Percentiles rank a stretch among this genome's conserved stretches.
These are phyloP conservation scores for Dissophora globulifera DNA, from an alignment of 192 early-diverging fungal genomes.

Conservation along the genomic window DNA sequence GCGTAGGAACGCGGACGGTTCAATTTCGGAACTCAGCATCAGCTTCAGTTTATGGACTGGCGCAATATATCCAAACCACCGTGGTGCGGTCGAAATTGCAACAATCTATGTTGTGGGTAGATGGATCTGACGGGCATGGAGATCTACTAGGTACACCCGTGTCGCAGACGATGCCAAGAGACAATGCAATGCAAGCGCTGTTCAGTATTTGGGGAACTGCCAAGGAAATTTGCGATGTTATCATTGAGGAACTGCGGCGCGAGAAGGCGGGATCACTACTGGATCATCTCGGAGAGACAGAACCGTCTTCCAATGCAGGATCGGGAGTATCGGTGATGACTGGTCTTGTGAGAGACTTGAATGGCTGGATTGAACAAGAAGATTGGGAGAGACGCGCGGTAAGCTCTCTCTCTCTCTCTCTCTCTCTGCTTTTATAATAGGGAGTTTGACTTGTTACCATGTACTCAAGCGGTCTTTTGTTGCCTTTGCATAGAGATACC, in stretches of 20 bases:
- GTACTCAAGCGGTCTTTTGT: no score
- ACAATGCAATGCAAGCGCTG: background rate
- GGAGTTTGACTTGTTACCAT: background rate
- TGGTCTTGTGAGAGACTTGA: constrained; percentile 36
- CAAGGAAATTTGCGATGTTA: constrained; percentile 18
- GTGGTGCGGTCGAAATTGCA: constrained; percentile 24
- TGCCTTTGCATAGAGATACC: constrained; percentile 11
- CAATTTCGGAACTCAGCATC: constrained; percentile 30
- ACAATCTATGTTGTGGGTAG: background rate
- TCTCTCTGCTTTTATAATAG: background rate
- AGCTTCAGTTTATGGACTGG: constrained; percentile 15
- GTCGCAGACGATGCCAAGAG: background rate
- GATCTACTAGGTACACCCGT: constrained; percentile 3
- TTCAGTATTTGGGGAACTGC: constrained; percentile 24
- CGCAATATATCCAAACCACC: constrained; percentile 27
- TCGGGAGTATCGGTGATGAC: constrained; percentile 3
- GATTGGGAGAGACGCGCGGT: constrained; percentile 45
- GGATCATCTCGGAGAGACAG: background rate
- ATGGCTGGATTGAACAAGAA: constrained; percentile 45
- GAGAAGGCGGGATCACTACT: constrained; percentile 3
- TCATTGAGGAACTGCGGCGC: constrained; percentile 1
- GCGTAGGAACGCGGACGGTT: background rate
- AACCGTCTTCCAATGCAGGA: background rate
- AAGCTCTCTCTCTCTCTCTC: background rate
- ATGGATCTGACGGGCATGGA: background rate